A percentile compares a stretch with the other conserved stretches of the same genome.
Evolutionary conservation across 441 rosid species (phyloP).

Genomic region (Melastoma candidum): DNA sequence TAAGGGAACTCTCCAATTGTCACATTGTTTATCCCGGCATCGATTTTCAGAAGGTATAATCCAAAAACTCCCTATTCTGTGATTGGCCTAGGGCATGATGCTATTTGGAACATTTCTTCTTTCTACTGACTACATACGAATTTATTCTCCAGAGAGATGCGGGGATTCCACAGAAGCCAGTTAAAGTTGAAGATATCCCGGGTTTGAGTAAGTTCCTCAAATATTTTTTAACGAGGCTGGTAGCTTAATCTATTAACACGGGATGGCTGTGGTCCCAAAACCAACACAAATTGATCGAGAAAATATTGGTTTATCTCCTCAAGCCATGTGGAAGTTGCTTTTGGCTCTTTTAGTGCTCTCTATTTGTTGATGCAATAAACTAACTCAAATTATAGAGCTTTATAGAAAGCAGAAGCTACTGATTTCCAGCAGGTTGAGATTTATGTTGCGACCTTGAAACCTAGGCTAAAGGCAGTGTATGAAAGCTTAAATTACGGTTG

Average conservation of each 20-base stretch:
- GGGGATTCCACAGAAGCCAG: slow-evolving; percentile 56
- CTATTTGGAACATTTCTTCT: too few species aligned
- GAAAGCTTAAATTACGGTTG: too few species aligned
- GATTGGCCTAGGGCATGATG: too few species aligned
- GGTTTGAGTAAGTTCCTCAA: slow-evolving; percentile 74
- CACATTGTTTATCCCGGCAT: slow-evolving; percentile 68
- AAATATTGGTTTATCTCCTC: not conserved
- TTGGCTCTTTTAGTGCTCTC: too few species aligned
- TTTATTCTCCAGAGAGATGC: slow-evolving; percentile 67
- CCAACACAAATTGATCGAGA: not conserved
- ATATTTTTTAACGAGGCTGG: too few species aligned
- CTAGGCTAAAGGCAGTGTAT: too few species aligned
- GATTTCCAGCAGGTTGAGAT: too few species aligned
- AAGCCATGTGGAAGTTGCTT: not conserved
- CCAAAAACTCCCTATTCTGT: not conserved
- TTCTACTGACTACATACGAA: too few species aligned
- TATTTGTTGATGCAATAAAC: too few species aligned
- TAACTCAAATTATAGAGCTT: too few species aligned
- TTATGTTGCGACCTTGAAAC: too few species aligned
- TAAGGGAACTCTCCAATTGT: slow-evolving; percentile 87
- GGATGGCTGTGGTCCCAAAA: not conserved
- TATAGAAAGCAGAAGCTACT: too few species aligned
- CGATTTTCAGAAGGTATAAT: slow-evolving; percentile 76
- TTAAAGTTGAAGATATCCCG: slow-evolving; percentile 85
- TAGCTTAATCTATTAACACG: not conserved